phyloP scores from a whole-genome alignment of 2,329 filamentous ascomycete species.

The Lachnellula arida region DNA sequence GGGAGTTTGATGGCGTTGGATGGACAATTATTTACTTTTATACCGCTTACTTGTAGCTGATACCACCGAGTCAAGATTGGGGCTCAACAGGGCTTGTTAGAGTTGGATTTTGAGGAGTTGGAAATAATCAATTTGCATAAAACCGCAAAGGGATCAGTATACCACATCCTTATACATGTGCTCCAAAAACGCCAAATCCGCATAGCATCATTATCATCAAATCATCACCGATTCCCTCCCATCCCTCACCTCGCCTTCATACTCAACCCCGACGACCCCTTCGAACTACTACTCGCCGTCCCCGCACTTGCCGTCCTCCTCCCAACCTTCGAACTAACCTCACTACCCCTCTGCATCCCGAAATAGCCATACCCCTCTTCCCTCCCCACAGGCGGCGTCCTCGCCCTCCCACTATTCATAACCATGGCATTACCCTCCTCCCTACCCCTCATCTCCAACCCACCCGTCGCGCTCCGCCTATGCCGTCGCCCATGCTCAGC shows the following conservation, averaged over 20 bases:
- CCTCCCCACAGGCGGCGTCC: conserved; percentile 40
- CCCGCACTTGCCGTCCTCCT: conserved; percentile 15
- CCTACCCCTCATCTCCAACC: conserved; percentile 21
- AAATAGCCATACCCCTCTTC: conserved; percentile 17
- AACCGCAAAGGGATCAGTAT: neutral
- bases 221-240: conserved; percentile 3
- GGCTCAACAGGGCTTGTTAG: neutral
- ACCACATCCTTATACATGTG: neutral
- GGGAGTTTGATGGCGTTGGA: conserved; percentile 3
- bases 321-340: conserved; percentile 10
- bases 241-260: conserved; percentile 23
- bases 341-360: conserved; percentile 2
- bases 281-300: conserved; percentile 20
- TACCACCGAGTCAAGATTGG: neutral
- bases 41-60: neutral
- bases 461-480: conserved; percentile 37
- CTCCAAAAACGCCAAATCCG: conserved; percentile 1
- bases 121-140: conserved; percentile 1
- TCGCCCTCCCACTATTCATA: conserved; percentile 44
- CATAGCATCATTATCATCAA: conserved; percentile 3
- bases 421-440: conserved; percentile 29
- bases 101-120: neutral
- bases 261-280: conserved; percentile 20
- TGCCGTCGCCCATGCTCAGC: conserved; percentile 39
- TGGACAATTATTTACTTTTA: neutral